Base-by-base conservation (phyloP, 371 early-diverging fungal species). In the Circinella umbellata region DNA sequence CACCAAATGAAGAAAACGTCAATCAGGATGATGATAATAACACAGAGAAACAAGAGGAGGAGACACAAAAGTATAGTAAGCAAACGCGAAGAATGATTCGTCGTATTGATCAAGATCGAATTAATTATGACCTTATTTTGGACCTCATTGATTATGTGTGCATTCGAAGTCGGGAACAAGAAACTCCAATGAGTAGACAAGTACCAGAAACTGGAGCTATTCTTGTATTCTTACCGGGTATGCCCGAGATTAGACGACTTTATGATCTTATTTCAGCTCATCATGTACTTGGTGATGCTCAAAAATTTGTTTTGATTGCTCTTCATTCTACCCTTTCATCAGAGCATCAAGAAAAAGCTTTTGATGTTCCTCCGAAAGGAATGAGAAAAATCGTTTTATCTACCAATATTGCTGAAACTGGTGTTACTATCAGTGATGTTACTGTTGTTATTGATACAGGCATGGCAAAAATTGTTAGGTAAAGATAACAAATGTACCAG, bases 321-420 rank as follows among this genome's bases (percentile, higher is more conserved):
- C 84, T 96, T 71, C 96, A 96, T 69, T 92, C 95, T 2, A 84
- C 91, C 6, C 73, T 95, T 7, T 88, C 94, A 3, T 86, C 90
- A 4, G 90, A 89, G 17, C 82, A 88, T 10, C 92, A 95, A 73
- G 85, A 86, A 39, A 82, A 80, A 14, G 91, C 91, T 3, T 90
- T 91, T 76, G 88, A 88, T 36, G 69, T 80, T 6, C 90, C 91
- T 11, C 87, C 89, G 2, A 63, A 74, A 0, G 90, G 91, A 0
- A 71, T 86, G 14, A 83, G 97, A 38, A 97, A 97, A 77, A 89
- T 96, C 63, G 94, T 99, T 17, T 76, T 99, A 60, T 82, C 94
- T 4, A 98, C 98, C 20, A 97, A 98, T 68, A 95, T 98, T 79
- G 95, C 97, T 1, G 99, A 98, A 75, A 98, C 98, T 0, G 92